A percentile compares a stretch with the other conserved stretches of the same genome.
These are phyloP conservation scores for Fusarium duplospermum DNA, from an alignment of 2,329 filamentous ascomycete genomes.

Conservation along the genomic window DNA sequence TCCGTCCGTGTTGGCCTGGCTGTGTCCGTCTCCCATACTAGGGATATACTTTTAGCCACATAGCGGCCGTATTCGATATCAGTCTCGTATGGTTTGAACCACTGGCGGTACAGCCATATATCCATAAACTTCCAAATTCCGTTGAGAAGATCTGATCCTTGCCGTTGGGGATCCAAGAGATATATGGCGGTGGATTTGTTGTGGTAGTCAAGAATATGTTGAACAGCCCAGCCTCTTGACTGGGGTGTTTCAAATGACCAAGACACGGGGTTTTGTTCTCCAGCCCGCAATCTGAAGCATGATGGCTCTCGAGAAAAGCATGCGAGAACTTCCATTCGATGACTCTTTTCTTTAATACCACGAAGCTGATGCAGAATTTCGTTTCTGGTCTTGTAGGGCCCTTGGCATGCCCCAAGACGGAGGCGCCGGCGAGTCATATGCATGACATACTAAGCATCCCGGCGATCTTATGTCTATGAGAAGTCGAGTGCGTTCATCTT, in stretches of 20 bases:
- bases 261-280: background rate
- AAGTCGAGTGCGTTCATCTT: background rate
- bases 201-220: background rate
- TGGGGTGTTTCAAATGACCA: background rate
- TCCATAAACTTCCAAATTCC: conserved; percentile 1
- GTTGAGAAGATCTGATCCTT: background rate
- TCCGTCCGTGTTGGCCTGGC: background rate
- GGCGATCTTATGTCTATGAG: background rate
- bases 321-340: background rate
- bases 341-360: background rate
- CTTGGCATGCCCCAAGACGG: background rate
- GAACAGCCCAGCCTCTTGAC: background rate
- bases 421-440: background rate
- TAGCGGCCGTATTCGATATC: background rate
- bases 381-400: background rate
- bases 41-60: background rate
- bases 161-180: background rate
- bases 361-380: conserved; percentile 6
- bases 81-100: conserved; percentile 6
- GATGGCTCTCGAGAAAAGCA: background rate
- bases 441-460: background rate
- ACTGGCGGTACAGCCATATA: conserved; percentile 15
- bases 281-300: background rate
- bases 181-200: conserved; percentile 13
- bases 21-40: background rate